phyloP scores from a whole-genome alignment of 352 stramenopile species.

The Globisporangium acanthophoron region DNA sequence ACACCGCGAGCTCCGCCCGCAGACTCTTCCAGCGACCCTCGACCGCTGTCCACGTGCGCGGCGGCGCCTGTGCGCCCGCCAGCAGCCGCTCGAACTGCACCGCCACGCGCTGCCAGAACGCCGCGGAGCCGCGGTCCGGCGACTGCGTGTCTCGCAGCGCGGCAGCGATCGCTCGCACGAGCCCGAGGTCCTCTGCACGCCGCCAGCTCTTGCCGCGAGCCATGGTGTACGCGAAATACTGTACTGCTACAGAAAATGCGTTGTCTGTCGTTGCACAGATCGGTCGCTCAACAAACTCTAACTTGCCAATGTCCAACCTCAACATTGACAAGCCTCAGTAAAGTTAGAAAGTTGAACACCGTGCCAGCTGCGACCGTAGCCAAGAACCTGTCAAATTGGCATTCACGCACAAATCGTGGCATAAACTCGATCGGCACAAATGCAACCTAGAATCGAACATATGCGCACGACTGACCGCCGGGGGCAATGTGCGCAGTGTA shows the following conservation, averaged over 20 bases:
- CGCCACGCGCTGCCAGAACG: conserved; percentile 8
- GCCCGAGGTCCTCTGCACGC: conserved; percentile 14
- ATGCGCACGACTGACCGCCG: not conserved
- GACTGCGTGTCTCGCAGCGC: not conserved
- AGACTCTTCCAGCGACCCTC: conserved; percentile 13
- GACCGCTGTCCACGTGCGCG: conserved; percentile 4
- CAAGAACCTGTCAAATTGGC: too few species aligned
- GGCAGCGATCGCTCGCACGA: conserved; percentile 9
- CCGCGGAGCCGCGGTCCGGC: not conserved
- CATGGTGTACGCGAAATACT: not conserved
- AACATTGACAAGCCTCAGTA: too few species aligned
- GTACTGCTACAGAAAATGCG: too few species aligned
- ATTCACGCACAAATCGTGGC: too few species aligned
- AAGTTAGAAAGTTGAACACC: too few species aligned
- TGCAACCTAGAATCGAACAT: too few species aligned
- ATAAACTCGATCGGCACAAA: too few species aligned
- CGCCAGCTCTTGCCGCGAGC: conserved; percentile 16
- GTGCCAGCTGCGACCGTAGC: too few species aligned
- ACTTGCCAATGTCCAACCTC: too few species aligned
- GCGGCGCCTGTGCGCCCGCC: conserved; percentile 2
- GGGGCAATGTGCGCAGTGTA: conserved; percentile 44
- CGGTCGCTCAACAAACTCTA: too few species aligned
- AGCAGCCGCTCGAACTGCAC: conserved; percentile 6
- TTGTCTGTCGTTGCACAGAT: too few species aligned
- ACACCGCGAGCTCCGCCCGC: conserved; percentile 2